Conservation (phyloP, 768 basidiomycete genomes). For the Russula vinacea region DNA sequence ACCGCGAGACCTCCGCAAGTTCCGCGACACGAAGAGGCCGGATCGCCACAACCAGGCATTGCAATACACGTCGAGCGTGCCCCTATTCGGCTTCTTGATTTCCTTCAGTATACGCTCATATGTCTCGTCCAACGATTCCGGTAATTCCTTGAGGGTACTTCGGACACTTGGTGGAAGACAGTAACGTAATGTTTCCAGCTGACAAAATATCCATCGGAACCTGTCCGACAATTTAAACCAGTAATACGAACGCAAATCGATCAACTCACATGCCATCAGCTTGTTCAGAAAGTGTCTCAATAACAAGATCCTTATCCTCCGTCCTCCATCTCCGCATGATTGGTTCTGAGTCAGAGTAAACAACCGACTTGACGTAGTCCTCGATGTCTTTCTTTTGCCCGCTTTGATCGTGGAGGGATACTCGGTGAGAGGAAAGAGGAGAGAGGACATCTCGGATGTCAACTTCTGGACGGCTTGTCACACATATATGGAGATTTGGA, state of each 20-base stretch:
- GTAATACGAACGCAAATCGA: neutral
- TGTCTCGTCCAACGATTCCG: neutral
- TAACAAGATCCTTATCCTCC: neutral
- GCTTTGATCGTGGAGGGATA: slow-evolving; percentile 1
- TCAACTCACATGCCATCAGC: neutral
- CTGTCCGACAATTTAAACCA: neutral
- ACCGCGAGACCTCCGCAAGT: neutral
- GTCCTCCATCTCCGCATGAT: neutral
- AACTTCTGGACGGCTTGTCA: slow-evolving; percentile 2
- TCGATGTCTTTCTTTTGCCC: neutral
- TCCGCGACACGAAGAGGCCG: slow-evolving; percentile 7
- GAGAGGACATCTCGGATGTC: slow-evolving; percentile 2
- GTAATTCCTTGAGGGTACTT: neutral
- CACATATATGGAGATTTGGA: neutral
- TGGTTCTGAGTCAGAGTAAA: neutral
- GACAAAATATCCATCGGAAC: neutral
- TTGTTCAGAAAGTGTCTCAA: neutral
- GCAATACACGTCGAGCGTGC: neutral
- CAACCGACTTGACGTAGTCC: neutral
- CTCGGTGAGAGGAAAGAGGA: neutral
- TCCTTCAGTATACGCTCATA: neutral
- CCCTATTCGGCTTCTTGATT: neutral
- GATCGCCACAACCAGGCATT: neutral
- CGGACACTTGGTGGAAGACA: neutral
- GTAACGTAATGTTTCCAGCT: neutral